Conservation (phyloP, 2,329 filamentous ascomycete species). For the Mycosphaerella sp. region DNA sequence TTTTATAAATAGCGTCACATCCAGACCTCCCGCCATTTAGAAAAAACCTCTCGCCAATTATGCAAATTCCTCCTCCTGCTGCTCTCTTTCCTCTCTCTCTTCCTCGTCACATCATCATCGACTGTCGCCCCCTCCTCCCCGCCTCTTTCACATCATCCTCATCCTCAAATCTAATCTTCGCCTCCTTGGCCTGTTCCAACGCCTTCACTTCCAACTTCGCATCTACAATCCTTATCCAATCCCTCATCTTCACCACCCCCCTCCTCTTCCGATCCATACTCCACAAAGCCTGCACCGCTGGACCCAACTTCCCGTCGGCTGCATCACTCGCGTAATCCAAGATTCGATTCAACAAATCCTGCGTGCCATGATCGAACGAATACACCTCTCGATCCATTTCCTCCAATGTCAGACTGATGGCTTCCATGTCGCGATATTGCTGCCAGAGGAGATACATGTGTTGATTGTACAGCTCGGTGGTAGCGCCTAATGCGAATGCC, state of each 20-base stretch:
- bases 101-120: neutral
- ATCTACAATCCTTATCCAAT: constrained; percentile 13
- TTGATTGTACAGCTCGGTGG: constrained; percentile 63
- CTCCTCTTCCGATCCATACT: constrained; percentile 34
- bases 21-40: too few species aligned
- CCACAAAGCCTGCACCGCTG: constrained; percentile 29
- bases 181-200: constrained; percentile 3
- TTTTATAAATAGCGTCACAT: too few species aligned
- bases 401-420: constrained; percentile 52
- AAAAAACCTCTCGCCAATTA: too few species aligned
- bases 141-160: neutral
- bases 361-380: constrained; percentile 49
- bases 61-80: too few species aligned
- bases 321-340: constrained; percentile 28
- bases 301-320: constrained; percentile 20
- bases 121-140: neutral
- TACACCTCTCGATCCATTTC: constrained; percentile 63
- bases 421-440: constrained; percentile 52
- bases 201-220: constrained; percentile 5
- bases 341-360: constrained; percentile 36
- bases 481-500: constrained; percentile 65
- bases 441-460: constrained; percentile 58
- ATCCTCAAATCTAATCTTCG: constrained; percentile 1
- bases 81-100: too few species aligned
- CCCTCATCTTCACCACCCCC: constrained; percentile 26